Evolutionary conservation across 345 rosid genomes (phyloP).

Genomic region (Cardamine resedifolia): DNA sequence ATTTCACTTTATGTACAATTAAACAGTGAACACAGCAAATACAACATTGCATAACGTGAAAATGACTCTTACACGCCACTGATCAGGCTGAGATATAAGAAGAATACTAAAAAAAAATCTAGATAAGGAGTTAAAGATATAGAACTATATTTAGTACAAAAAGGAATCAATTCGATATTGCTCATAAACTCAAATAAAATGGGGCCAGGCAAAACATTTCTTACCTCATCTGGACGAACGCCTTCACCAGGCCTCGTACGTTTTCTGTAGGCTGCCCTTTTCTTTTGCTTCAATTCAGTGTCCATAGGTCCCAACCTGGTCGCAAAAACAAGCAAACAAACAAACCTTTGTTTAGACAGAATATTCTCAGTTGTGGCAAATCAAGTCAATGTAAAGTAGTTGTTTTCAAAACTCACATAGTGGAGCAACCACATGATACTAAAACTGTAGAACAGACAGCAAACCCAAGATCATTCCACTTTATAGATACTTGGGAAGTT

Average conservation of each 20-base stretch:
- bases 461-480: conserved; percentile 76
- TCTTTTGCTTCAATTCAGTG: conserved; percentile 68
- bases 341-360: conserved; percentile 4
- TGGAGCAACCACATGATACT: conserved; percentile 57
- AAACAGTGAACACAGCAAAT: background rate
- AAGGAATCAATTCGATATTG: background rate
- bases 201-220: conserved; percentile 8
- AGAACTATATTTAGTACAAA: background rate
- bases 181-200: background rate
- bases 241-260: conserved; percentile 56
- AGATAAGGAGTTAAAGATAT: background rate
- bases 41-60: background rate
- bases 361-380: background rate
- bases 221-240: conserved; percentile 77
- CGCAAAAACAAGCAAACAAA: background rate
- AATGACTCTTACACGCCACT: conserved; percentile 3
- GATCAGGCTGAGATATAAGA: background rate
- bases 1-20: background rate
- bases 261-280: conserved; percentile 42
- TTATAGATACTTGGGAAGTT: conserved; percentile 44
- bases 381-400: background rate
- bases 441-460: conserved; percentile 54
- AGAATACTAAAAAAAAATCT: background rate
- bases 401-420: conserved; percentile 61
- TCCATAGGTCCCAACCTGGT: conserved; percentile 92